Evolutionary conservation across 176 grass and related monocot species (phyloP).

Genomic region (Bolboschoenus planiculmis): DNA sequence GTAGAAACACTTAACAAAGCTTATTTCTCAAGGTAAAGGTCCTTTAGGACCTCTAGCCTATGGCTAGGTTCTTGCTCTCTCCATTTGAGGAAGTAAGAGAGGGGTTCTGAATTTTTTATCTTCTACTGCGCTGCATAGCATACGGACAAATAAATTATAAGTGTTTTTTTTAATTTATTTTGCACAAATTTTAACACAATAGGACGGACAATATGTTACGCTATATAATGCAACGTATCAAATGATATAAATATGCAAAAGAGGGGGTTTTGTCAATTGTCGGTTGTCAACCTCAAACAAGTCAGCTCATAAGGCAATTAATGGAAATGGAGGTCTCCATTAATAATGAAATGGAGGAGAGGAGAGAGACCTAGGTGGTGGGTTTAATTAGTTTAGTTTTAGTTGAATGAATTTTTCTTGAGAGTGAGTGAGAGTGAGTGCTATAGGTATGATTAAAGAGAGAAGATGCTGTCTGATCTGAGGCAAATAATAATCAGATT

Average conservation of each 20-base stretch:
- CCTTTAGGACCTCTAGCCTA: not conserved
- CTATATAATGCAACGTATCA: no score
- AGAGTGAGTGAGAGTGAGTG: slow-evolving; percentile 7
- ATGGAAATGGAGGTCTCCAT: not conserved
- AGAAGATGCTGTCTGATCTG: slow-evolving; percentile 17
- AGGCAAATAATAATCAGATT: slow-evolving; percentile 16
- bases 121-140: no score
- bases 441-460: slow-evolving; percentile 17
- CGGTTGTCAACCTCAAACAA: not conserved
- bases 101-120: no score
- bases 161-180: no score
- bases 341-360: not conserved
- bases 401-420: slow-evolving; percentile 12
- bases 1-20: slow-evolving; percentile 18
- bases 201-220: no score
- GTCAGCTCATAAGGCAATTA: not conserved
- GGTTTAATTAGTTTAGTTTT: not conserved
- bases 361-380: not conserved
- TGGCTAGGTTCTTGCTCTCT: not conserved
- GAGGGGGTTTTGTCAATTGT: not conserved
- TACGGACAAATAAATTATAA: no score
- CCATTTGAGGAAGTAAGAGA: no score
- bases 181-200: no score
- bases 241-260: no score
- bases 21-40: slow-evolving; percentile 26